Percentiles rank a stretch among this genome's conserved stretches.
Evolutionary conservation across 2,329 filamentous ascomycete genomes (phyloP).

Genomic region (Dryadomyces quercus-mongolicae): DNA sequence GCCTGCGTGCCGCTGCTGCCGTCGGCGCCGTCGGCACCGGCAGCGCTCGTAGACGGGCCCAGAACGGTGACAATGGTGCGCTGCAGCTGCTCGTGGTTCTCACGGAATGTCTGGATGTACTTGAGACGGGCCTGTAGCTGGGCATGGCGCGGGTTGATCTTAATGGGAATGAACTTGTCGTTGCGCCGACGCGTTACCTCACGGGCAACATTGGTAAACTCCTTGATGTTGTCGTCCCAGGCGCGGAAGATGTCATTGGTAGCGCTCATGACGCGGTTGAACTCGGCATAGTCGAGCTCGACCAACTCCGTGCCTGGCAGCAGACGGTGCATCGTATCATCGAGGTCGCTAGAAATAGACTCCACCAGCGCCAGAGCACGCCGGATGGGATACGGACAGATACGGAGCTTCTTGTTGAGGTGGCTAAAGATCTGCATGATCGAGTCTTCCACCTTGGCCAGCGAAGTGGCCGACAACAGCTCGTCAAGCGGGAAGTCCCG

Average conservation of each 20-base stretch:
- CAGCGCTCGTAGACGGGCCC: constrained; percentile 31
- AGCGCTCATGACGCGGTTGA: constrained; percentile 70
- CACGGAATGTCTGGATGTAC: constrained; percentile 88
- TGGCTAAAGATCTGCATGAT: constrained; percentile 84
- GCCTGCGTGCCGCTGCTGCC: constrained; percentile 34
- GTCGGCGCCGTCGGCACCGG: constrained; percentile 40
- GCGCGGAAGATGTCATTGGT: constrained; percentile 77
- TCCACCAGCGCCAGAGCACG: constrained; percentile 90
- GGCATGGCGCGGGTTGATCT: constrained; percentile 77
- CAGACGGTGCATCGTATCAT: constrained; percentile 72
- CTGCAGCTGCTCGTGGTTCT: constrained; percentile 95
- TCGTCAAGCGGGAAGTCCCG: constrained; percentile 95
- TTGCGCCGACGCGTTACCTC: constrained; percentile 88
- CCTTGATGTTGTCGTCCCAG: constrained; percentile 94
- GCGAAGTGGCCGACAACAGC: constrained; percentile 77
- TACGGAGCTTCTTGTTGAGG: constrained; percentile 93
- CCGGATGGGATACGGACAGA: constrained; percentile 89
- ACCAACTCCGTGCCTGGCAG: constrained; percentile 81
- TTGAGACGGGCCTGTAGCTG: constrained; percentile 83
- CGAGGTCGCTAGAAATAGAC: constrained; percentile 87
- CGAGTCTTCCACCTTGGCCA: constrained; percentile 80
- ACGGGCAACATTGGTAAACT: constrained; percentile 94
- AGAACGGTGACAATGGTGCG: constrained; percentile 95
- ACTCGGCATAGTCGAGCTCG: constrained; percentile 85
- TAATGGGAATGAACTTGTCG: constrained; percentile 98